Evolutionary conservation across 2,329 filamentous ascomycete genomes (phyloP).

Genomic region (Diaporthe humulicola): DNA sequence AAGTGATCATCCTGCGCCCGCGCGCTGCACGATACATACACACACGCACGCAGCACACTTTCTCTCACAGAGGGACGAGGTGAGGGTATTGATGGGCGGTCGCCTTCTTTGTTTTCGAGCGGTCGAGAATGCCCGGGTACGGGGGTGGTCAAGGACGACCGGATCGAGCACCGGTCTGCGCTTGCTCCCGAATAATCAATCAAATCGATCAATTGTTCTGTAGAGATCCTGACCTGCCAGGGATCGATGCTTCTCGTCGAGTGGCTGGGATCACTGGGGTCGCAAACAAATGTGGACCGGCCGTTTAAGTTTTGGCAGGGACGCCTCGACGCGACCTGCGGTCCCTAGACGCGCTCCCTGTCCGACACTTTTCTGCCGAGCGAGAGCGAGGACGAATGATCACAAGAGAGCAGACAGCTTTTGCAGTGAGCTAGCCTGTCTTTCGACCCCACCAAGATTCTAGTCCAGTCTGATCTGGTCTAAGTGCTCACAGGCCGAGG

Average conservation of each 20-base stretch:
- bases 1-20: conserved; percentile 37
- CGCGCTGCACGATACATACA: conserved; percentile 37
- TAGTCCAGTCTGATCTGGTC: conserved; percentile 19
- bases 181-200: conserved; percentile 16
- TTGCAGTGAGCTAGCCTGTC: not conserved
- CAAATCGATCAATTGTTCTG: conserved; percentile 11
- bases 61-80: not conserved
- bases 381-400: conserved; percentile 22
- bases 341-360: conserved; percentile 30
- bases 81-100: conserved; percentile 8
- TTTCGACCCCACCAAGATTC: conserved; percentile 28
- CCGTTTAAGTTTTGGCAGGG: conserved; percentile 21
- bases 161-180: conserved; percentile 23
- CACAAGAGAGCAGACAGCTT: not conserved
- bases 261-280: conserved; percentile 30
- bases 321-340: conserved; percentile 33
- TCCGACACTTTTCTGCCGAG: conserved; percentile 20
- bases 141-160: conserved; percentile 23
- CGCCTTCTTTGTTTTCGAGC: conserved; percentile 29
- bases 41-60: conserved; percentile 9
- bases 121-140: conserved; percentile 23
- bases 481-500: conserved; percentile 6
- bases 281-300: conserved; percentile 33
- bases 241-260: conserved; percentile 25
- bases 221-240: conserved; percentile 35